phyloP scores from a whole-genome alignment of 495 filamentous ascomycete genomes.

The Penicillium roqueforti region DNA sequence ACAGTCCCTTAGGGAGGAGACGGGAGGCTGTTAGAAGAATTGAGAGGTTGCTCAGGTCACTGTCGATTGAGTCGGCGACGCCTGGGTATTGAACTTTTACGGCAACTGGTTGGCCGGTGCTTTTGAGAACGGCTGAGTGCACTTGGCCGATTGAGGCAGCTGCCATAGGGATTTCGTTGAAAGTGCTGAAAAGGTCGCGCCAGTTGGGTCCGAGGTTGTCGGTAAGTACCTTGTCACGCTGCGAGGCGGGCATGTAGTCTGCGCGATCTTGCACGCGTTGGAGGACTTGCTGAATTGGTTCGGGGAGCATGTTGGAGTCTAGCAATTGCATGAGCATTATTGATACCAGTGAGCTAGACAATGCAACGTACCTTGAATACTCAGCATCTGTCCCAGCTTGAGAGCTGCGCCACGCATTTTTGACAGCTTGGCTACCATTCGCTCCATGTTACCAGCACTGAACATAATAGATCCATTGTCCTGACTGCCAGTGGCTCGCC shows the following conservation, averaged over 20 bases:
- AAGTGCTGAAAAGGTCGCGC: slow-evolving; percentile 76
- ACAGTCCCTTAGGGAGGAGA: slow-evolving; percentile 85
- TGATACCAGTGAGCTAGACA: neutral
- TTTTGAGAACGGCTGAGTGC: slow-evolving; percentile 76
- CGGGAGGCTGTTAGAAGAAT: slow-evolving; percentile 85
- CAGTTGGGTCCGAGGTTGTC: slow-evolving; percentile 79
- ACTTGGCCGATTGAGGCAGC: slow-evolving; percentile 99
- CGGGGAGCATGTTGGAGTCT: slow-evolving; percentile 94
- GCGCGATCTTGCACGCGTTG: slow-evolving; percentile 94
- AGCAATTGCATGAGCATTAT: slow-evolving; percentile 5
- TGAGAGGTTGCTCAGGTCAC: slow-evolving; percentile 87
- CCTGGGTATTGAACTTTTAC: slow-evolving; percentile 98
- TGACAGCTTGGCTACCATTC: slow-evolving; percentile 86
- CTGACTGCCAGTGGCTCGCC: slow-evolving; percentile 59
- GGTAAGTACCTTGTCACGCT: slow-evolving; percentile 77
- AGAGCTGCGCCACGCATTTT: slow-evolving; percentile 96
- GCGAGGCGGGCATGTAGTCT: slow-evolving; percentile 94
- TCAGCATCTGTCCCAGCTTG: slow-evolving; percentile 97
- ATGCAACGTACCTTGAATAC: slow-evolving; percentile 66
- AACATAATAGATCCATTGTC: slow-evolving; percentile 77
- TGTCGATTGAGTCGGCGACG: slow-evolving; percentile 93
- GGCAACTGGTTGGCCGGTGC: slow-evolving; percentile 70
- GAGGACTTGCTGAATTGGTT: slow-evolving; percentile 76
- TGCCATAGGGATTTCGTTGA: slow-evolving; percentile 88
- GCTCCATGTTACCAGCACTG: slow-evolving; percentile 82